Percentiles rank a stretch among this genome's conserved stretches.
phyloP scores from a whole-genome alignment of 306 rosid genomes.

The Cicer arietinum region DNA sequence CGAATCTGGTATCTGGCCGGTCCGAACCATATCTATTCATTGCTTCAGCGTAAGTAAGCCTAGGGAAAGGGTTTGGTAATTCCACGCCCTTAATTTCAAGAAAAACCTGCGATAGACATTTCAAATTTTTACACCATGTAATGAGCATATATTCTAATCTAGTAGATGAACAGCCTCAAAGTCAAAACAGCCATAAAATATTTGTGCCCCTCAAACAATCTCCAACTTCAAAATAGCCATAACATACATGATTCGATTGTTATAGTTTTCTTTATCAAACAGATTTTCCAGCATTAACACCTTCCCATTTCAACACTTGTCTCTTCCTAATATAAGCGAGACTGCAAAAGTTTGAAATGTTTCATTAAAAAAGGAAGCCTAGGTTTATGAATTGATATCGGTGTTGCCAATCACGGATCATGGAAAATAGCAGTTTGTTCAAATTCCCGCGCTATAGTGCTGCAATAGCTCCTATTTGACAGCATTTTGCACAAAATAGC shows the following conservation, averaged over 20 bases:
- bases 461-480: too few relatives aligned
- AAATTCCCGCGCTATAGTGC: too few relatives aligned
- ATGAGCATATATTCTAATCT: constrained; percentile 11
- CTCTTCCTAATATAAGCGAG: neutral
- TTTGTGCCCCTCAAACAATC: constrained; percentile 1
- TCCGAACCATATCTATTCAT: constrained; percentile 91
- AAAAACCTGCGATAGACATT: constrained; percentile 74
- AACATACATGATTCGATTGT: neutral
- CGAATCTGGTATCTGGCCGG: constrained; percentile 87
- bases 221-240: constrained; percentile 12
- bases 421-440: too few relatives aligned
- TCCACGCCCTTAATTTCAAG: constrained; percentile 79
- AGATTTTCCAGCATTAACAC: neutral
- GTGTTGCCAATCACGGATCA: too few relatives aligned
- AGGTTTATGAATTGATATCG: too few relatives aligned
- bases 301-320: constrained; percentile 3
- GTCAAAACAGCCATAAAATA: constrained; percentile 16
- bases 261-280: constrained; percentile 3
- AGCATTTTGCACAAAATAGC: too few relatives aligned
- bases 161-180: constrained; percentile 31
- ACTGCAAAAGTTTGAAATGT: neutral
- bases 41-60: constrained; percentile 98
- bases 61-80: constrained; percentile 89
- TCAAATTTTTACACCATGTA: constrained; percentile 30
- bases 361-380: neutral